These are phyloP conservation scores for Logfia minima DNA, from an alignment of 129 eudicot genomes.

Conservation along the genomic window DNA sequence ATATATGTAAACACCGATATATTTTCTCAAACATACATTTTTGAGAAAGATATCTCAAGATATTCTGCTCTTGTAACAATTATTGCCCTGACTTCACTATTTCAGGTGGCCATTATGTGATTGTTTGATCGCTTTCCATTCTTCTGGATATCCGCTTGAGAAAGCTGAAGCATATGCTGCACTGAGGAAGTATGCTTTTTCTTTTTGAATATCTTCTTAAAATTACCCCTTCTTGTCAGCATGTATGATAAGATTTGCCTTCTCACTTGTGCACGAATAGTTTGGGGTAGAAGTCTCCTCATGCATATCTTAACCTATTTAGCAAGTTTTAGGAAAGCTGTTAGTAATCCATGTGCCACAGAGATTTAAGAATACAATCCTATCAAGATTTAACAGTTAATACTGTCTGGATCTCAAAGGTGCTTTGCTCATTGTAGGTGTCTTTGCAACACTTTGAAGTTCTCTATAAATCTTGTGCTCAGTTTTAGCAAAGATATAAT, in stretches of 20 bases:
- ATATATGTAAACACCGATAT: not conserved
- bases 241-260: slow-evolving; percentile 14
- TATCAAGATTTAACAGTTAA: not conserved
- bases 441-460: not conserved
- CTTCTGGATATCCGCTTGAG: slow-evolving; percentile 87
- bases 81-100: slow-evolving; percentile 14
- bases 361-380: not conserved
- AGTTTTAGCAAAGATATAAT: not conserved
- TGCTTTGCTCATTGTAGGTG: slow-evolving; percentile 5
- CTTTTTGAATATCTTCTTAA: slow-evolving; percentile 3
- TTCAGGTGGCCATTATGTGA: slow-evolving; percentile 97
- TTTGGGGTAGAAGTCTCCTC: slow-evolving; percentile 8
- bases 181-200: slow-evolving; percentile 65
- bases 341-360: not conserved
- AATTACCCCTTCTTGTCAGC: slow-evolving; percentile 6
- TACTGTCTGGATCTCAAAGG: slow-evolving; percentile 12
- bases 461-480: not conserved
- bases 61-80: not conserved
- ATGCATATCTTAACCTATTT: slow-evolving; percentile 3
- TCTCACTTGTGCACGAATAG: not conserved
- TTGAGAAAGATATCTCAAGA: not conserved
- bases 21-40: not conserved
- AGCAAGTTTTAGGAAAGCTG: not conserved
- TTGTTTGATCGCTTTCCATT: slow-evolving; percentile 90
- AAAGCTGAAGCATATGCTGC: slow-evolving; percentile 92